Evolutionary conservation across 768 basidiomycete species (phyloP).

Genomic region (Baorangia bicolor): DNA sequence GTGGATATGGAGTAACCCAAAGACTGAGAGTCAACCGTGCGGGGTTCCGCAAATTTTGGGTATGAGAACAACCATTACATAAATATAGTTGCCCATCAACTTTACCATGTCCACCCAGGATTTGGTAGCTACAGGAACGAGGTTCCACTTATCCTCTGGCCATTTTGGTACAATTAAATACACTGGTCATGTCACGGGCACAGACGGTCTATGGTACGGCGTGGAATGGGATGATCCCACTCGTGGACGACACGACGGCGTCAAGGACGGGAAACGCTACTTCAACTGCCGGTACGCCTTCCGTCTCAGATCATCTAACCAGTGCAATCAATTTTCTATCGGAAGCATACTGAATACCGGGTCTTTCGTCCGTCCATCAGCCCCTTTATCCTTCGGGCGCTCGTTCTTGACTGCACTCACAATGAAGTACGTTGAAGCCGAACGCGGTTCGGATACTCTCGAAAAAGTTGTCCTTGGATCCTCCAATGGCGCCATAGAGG

Average conservation of each 20-base stretch:
- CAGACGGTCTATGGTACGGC: constrained; percentile 83
- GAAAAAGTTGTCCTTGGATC: constrained; percentile 77
- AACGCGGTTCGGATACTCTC: constrained; percentile 48
- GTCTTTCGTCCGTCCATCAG: constrained; percentile 78
- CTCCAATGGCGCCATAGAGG: constrained; percentile 77
- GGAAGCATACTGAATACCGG: constrained; percentile 61
- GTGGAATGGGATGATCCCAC: constrained; percentile 90
- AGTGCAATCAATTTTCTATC: constrained; percentile 4
- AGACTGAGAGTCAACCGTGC: background rate
- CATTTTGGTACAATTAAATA: constrained; percentile 70
- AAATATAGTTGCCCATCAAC: constrained; percentile 2
- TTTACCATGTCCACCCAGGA: constrained; percentile 14
- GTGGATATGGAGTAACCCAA: background rate
- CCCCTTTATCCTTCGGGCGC: constrained; percentile 53
- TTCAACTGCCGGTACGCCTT: constrained; percentile 68
- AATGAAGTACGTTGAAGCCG: constrained; percentile 73
- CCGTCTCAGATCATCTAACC: constrained; percentile 11
- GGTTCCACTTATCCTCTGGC: constrained; percentile 49
- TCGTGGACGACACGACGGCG: constrained; percentile 87
- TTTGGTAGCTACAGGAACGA: constrained; percentile 44
- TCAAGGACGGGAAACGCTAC: constrained; percentile 73
- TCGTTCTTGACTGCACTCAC: constrained; percentile 75
- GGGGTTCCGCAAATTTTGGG: constrained; percentile 9
- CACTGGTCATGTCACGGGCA: constrained; percentile 60
- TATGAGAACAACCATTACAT: constrained; percentile 13